phyloP scores from a whole-genome alignment of 768 basidiomycete species.

The Epithele typhae region DNA sequence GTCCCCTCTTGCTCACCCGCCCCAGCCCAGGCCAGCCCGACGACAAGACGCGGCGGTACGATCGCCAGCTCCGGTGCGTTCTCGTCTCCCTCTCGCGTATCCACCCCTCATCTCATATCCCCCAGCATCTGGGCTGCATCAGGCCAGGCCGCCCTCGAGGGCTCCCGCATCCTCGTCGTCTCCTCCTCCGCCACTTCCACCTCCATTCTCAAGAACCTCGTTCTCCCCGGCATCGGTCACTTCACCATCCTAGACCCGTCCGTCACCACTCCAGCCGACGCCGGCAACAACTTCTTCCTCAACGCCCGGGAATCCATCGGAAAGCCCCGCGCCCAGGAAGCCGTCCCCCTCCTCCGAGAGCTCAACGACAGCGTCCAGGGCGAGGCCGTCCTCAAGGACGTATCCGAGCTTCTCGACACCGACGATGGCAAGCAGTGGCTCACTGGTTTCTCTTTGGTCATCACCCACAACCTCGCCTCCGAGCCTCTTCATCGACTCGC shows the following conservation, averaged over 20 bases:
- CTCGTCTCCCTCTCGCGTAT: too few species aligned
- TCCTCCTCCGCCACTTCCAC: slow-evolving; percentile 81
- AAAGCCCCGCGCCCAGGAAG: slow-evolving; percentile 73
- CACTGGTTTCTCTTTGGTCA: slow-evolving; percentile 53
- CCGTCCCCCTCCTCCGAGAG: slow-evolving; percentile 71
- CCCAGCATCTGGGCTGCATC: slow-evolving; percentile 79
- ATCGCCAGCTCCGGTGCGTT: slow-evolving; percentile 85
- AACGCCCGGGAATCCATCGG: slow-evolving; percentile 73
- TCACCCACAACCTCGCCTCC: slow-evolving; percentile 76
- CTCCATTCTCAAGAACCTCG: slow-evolving; percentile 92
- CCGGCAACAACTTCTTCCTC: slow-evolving; percentile 97
- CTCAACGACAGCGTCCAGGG: slow-evolving; percentile 87
- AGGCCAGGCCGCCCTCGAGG: slow-evolving; percentile 87
- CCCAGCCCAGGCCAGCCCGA: slow-evolving; percentile 62
- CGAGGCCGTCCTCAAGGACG: slow-evolving; percentile 49
- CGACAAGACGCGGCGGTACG: slow-evolving; percentile 85
- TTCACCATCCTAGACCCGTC: slow-evolving; percentile 84
- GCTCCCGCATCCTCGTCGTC: slow-evolving; percentile 75
- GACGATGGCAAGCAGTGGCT: slow-evolving; percentile 20
- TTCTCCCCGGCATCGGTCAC: slow-evolving; percentile 92
- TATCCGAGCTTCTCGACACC: slow-evolving; percentile 14
- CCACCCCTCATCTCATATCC: too few species aligned
- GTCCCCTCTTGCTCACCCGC: slow-evolving; percentile 3
- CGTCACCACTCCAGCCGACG: slow-evolving; percentile 63
- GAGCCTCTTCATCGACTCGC: slow-evolving; percentile 55